Conservation (phyloP, 371 early-diverging fungal genomes). For the Syncephalastrum monosporum region DNA sequence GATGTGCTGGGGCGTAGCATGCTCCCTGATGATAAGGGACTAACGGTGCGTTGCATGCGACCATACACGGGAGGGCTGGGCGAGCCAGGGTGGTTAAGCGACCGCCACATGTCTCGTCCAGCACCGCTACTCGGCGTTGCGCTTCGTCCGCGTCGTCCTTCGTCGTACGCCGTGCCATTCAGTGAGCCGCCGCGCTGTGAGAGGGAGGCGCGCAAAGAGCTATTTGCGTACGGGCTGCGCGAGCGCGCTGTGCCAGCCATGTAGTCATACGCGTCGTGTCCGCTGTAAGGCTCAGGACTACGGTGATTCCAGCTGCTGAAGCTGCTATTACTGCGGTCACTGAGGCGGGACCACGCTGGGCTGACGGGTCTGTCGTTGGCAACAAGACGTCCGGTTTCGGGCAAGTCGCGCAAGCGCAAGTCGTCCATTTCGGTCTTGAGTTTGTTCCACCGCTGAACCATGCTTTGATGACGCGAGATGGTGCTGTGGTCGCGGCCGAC, state of each 20-base stretch:
- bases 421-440: slow-evolving; percentile 53
- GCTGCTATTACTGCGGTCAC: slow-evolving; percentile 32
- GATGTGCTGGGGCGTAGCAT: slow-evolving; percentile 20
- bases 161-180: slow-evolving; percentile 7
- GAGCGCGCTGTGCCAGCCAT: slow-evolving; percentile 10
- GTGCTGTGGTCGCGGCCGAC: slow-evolving; percentile 49
- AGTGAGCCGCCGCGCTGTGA: slow-evolving; percentile 15
- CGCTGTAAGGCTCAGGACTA: slow-evolving; percentile 22
- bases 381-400: slow-evolving; percentile 38
- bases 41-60: slow-evolving; percentile 12
- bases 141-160: slow-evolving; percentile 17
- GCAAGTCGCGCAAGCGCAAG: slow-evolving; percentile 43
- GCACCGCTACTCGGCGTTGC: slow-evolving; percentile 22
- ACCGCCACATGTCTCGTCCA: slow-evolving; percentile 7
- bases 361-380: slow-evolving; percentile 24
- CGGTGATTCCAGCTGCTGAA: slow-evolving; percentile 18
- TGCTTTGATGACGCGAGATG: slow-evolving; percentile 45
- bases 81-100: slow-evolving; percentile 4
- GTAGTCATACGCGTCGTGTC: slow-evolving; percentile 11
- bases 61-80: slow-evolving; percentile 11
- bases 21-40: slow-evolving; percentile 17
- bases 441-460: slow-evolving; percentile 53
- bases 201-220: slow-evolving; percentile 11
- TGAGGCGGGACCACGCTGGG: slow-evolving; percentile 33
- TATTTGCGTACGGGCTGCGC: slow-evolving; percentile 14